Conservation (phyloP, 208 protist genomes). For the Zelonia costaricensis region DNA sequence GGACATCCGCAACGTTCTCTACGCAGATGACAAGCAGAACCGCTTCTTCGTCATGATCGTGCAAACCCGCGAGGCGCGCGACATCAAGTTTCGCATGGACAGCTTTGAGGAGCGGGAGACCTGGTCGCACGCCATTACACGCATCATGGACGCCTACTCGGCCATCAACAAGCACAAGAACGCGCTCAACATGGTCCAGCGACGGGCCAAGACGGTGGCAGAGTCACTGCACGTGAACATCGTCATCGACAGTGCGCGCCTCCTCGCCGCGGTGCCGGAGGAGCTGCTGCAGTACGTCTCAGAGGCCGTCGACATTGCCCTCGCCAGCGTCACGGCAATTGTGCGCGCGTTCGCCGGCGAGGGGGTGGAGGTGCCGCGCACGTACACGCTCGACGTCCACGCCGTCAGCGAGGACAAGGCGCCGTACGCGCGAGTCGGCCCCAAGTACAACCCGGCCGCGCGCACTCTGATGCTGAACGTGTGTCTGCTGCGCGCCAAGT, state of each 20-base stretch:
- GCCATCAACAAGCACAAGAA: slow-evolving; percentile 68
- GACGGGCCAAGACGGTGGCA: slow-evolving; percentile 44
- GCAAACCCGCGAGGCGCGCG: slow-evolving; percentile 39
- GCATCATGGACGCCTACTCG: slow-evolving; percentile 64
- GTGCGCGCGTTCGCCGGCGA: slow-evolving; percentile 49
- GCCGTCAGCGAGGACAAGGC: slow-evolving; percentile 21
- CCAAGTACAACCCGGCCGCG: slow-evolving; percentile 72
- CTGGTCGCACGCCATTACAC: slow-evolving; percentile 70
- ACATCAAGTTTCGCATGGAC: slow-evolving; percentile 71
- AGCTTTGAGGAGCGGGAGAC: slow-evolving; percentile 67
- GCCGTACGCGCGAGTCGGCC: slow-evolving; percentile 12
- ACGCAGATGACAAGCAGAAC: slow-evolving; percentile 78
- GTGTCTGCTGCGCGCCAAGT: slow-evolving; percentile 43
- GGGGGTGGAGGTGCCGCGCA: slow-evolving; percentile 31
- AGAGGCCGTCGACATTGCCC: slow-evolving; percentile 74
- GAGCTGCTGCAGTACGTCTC: slow-evolving; percentile 76
- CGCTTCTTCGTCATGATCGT: slow-evolving; percentile 77
- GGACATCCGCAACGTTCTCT: slow-evolving; percentile 70
- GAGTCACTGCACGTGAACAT: slow-evolving; percentile 65
- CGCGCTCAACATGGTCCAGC: slow-evolving; percentile 48
- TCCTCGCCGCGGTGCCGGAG: slow-evolving; percentile 61
- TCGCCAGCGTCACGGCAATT: slow-evolving; percentile 58
- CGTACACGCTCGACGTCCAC: slow-evolving; percentile 63
- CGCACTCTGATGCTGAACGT: slow-evolving; percentile 62
- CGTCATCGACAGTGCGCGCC: slow-evolving; percentile 41